Base-by-base conservation (phyloP, 2,329 filamentous ascomycete genomes). In the Talaromyces amestolkiae region DNA sequence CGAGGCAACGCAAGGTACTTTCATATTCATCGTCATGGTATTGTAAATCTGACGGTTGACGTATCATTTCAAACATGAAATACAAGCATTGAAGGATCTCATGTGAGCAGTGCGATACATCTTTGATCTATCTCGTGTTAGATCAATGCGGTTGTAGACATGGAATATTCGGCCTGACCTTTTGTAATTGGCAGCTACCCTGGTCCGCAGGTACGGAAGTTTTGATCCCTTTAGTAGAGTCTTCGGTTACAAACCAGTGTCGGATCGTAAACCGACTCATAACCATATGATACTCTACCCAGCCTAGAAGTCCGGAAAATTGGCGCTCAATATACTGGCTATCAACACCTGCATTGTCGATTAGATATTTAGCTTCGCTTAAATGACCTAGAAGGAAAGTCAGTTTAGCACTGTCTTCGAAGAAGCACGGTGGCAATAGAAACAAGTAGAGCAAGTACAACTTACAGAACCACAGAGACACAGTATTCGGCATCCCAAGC, bases 241-340 rank as follows among this genome's bases (percentile, higher is more conserved):
- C 35, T 54, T 56, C 61, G 17, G 37, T 54, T 41, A 63, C 37
- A 63, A 41, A 63, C 61, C 61, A 63, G 47, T 63, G 61, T 63
- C 61, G 61, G 47, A 63, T 63, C 31, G 31, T 63, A 63, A 63
- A 63, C 19, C 47, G 61, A 31, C 61, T 63, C 47, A 63, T 63
- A 33, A 63, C 61, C 61, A 56, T 56, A 63, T 63, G 61, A 63
- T 63, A 63, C 47, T 63, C 61, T 41, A 63, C 61, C 61, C 61
- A 63, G 45, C 61, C 47, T 56, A 63, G 61, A 33, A 63, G 61
- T 43, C 61, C n/a, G n/a, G 61, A 56, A 41, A 63, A 63, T 56
- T 63, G 24, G 61, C 22, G n/a, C 54, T 63, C 47, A 15, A 63
- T 19, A 47, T 45, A 19, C n/a, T 47, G 58, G 58, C 41, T 60